A percentile compares a stretch with the other conserved stretches of the same genome.
Conservation (phyloP, 306 rosid species). For the Ammopiptanthus mongolicus region DNA sequence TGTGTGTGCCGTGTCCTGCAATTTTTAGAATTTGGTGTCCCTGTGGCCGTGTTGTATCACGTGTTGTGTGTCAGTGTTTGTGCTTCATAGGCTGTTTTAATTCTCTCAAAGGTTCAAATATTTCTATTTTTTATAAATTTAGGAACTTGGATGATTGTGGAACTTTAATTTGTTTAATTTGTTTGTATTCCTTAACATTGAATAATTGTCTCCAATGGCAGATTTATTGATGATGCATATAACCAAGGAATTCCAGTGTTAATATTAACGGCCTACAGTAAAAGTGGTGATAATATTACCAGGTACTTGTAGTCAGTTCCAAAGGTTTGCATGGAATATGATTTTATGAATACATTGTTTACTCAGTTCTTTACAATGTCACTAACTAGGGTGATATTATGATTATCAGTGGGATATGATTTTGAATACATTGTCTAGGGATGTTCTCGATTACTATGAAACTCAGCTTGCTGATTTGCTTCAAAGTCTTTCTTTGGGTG, state of each 20-base stretch:
- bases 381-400: neutral
- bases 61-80: too few species aligned
- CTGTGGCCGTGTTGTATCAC: too few species aligned
- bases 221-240: slow-evolving; percentile 79
- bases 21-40: too few species aligned
- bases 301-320: slow-evolving; percentile 47
- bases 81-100: neutral
- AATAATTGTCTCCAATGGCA: slow-evolving; percentile 36
- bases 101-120: neutral
- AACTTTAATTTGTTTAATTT: slow-evolving; percentile 14
- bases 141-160: slow-evolving; percentile 11
- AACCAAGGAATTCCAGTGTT: slow-evolving; percentile 64
- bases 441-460: neutral
- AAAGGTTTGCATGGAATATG: too few species aligned
- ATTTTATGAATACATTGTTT: too few species aligned
- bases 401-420: neutral
- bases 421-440: neutral
- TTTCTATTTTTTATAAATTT: neutral
- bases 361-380: neutral
- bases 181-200: slow-evolving; percentile 10
- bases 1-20: too few species aligned
- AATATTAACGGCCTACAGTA: slow-evolving; percentile 68
- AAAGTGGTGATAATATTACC: slow-evolving; percentile 58
- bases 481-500: neutral
- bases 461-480: neutral